These are phyloP conservation scores for Aspergillus sparsus DNA, from an alignment of 495 filamentous ascomycete species.

Conservation along the genomic window DNA sequence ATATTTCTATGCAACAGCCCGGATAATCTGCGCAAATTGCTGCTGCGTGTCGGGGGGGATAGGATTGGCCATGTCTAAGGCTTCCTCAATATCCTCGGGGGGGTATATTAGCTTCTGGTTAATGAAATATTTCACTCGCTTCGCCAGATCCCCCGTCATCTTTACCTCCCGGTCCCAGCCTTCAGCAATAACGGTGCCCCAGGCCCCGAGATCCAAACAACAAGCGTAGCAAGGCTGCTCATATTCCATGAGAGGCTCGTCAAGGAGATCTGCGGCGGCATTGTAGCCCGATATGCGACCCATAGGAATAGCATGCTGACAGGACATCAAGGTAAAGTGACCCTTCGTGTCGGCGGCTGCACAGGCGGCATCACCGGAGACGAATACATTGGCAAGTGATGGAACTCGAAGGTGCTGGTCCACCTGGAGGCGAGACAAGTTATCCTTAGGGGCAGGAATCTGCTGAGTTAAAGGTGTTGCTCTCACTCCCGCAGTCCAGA, in stretches of 20 bases:
- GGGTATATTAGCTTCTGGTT: conserved; percentile 30
- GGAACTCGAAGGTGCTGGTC: conserved; percentile 23
- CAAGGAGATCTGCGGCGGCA: conserved; percentile 30
- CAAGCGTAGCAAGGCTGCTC: conserved; percentile 23
- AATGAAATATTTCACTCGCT: conserved; percentile 28
- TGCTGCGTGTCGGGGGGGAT: conserved; percentile 17
- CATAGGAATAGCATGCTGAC: conserved; percentile 35
- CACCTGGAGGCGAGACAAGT: conserved; percentile 20
- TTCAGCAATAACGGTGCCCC: conserved; percentile 22
- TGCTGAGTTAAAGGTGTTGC: conserved; percentile 27
- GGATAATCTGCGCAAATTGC: conserved; percentile 20
- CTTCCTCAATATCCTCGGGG: conserved; percentile 20
- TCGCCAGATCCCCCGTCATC: conserved; percentile 20
- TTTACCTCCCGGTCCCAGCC: conserved; percentile 27
- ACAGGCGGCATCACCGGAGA: conserved; percentile 25
- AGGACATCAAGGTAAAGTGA: conserved; percentile 31
- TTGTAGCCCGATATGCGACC: conserved; percentile 37
- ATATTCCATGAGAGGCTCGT: conserved; percentile 19
- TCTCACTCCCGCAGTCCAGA: conserved; percentile 27
- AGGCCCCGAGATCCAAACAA: conserved; percentile 30
- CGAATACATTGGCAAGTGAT: conserved; percentile 15
- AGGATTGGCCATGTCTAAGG: conserved; percentile 25
- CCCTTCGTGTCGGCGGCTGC: conserved; percentile 19
- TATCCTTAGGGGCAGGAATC: conserved; percentile 20
- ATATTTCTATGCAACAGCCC: conserved; percentile 14